A percentile compares a stretch with the other conserved stretches of the same genome.
Conservation (phyloP, 371 early-diverging fungal genomes). For the Coemansia sp. region DNA sequence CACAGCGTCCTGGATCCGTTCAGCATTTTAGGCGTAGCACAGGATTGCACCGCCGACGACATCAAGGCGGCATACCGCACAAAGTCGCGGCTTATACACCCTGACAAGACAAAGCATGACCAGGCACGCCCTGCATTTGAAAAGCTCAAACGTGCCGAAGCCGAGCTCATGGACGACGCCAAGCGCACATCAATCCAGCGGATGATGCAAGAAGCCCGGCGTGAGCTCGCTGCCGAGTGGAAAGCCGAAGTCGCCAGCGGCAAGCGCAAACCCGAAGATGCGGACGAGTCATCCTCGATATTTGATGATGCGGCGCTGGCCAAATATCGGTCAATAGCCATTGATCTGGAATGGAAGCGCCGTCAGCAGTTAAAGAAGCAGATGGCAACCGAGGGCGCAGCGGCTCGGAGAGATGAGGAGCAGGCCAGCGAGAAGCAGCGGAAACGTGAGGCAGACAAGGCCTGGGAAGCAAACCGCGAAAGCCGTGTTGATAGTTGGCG, state of each 20-base stretch:
- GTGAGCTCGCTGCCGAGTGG: constrained; percentile 33
- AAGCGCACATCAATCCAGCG: constrained; percentile 59
- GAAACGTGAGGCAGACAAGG: constrained; percentile 67
- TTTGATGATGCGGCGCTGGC: constrained; percentile 25
- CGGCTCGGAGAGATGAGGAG: constrained; percentile 48
- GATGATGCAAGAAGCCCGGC: constrained; percentile 67
- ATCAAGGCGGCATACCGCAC: constrained; percentile 77
- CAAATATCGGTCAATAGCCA: constrained; percentile 33
- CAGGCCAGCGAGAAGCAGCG: constrained; percentile 56
- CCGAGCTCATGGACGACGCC: constrained; percentile 68
- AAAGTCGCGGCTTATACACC: constrained; percentile 86
- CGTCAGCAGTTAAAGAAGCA: constrained; percentile 62
- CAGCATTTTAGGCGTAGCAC: constrained; percentile 74
- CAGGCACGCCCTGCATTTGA: constrained; percentile 82
- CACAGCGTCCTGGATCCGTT: constrained; percentile 79
- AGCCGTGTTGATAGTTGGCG: constrained; percentile 61
- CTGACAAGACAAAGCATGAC: constrained; percentile 81
- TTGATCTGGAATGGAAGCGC: constrained; percentile 48
- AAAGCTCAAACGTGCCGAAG: constrained; percentile 80
- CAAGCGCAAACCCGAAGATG: background rate
- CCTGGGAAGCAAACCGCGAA: constrained; percentile 66
- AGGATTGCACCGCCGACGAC: constrained; percentile 58
- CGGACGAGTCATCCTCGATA: background rate
- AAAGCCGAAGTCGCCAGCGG: background rate
- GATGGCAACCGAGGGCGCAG: constrained; percentile 67